Percentiles rank a stretch among this genome's conserved stretches.
Conservation (phyloP, 2,329 filamentous ascomycete species). For the Capronia americana region DNA sequence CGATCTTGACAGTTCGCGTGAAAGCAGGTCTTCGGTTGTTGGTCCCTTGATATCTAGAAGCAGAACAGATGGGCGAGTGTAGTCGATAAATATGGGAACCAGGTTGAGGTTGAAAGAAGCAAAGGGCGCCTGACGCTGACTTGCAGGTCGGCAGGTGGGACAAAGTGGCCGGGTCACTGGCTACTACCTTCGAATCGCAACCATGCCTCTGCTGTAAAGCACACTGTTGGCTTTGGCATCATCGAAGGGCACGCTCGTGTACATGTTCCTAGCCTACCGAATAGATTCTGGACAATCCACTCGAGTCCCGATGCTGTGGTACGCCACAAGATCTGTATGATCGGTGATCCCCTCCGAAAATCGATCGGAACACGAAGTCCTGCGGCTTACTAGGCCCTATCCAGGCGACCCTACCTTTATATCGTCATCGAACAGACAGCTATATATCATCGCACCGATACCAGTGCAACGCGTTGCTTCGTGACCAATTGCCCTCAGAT, state of each 20-base stretch:
- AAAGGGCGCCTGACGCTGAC: background rate
- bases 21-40: background rate
- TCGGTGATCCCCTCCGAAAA: slow-evolving; percentile 11
- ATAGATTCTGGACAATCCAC: background rate
- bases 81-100: background rate
- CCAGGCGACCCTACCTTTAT: background rate
- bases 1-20: background rate
- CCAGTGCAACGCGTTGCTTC: background rate
- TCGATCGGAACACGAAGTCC: slow-evolving; percentile 9
- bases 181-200: background rate
- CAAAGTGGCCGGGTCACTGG: background rate
- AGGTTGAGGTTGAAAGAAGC: slow-evolving; percentile 10
- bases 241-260: background rate
- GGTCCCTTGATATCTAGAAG: background rate
- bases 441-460: background rate
- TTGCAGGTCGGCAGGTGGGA: slow-evolving; percentile 13
- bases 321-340: slow-evolving; percentile 16
- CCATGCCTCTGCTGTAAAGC: background rate
- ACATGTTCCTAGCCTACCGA: background rate
- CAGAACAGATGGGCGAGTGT: background rate
- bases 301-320: background rate
- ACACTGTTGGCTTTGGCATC: background rate
- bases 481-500: slow-evolving; percentile 7
- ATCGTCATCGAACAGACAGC: slow-evolving; percentile 16
- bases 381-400: background rate